Conservation (phyloP, 805 yeast genomes). For the Lipomyces spencermartinsiae region DNA sequence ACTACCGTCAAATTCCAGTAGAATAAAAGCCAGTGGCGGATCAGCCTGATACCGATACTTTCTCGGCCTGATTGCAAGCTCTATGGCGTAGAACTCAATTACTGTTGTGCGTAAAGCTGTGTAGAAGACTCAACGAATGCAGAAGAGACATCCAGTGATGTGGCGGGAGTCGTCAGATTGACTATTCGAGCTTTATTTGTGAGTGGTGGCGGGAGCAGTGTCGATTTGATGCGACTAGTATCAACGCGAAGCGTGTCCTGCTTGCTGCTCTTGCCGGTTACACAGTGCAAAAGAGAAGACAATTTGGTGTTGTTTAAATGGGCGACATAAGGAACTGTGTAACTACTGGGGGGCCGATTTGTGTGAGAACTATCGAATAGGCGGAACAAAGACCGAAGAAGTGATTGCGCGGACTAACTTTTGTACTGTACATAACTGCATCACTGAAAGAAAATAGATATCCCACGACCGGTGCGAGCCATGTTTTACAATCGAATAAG, state of each 20-base stretch:
- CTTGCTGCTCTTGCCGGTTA: constrained; percentile 1
- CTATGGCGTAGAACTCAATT: background rate
- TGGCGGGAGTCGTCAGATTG: background rate
- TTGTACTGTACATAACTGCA: constrained; percentile 2
- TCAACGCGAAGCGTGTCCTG: background rate
- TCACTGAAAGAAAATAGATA: constrained; percentile 1
- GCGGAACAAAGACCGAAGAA: constrained; percentile 1
- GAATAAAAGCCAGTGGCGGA: background rate
- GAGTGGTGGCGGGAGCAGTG: background rate
- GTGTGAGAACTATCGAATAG: background rate
- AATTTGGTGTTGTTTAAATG: background rate
- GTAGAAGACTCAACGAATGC: constrained; percentile 2
- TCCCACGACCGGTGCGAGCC: constrained; percentile 2
- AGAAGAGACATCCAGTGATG: background rate
- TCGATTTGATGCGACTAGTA: background rate
- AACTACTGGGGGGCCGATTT: constrained; percentile 4
- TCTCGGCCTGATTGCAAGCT: background rate
- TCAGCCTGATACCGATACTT: background rate
- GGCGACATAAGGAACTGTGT: background rate
- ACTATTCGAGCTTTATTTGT: background rate
- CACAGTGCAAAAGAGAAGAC: background rate
- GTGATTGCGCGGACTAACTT: background rate
- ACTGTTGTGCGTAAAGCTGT: background rate
- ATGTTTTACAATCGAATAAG: constrained; percentile 1
- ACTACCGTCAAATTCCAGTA: background rate